Conservation (phyloP, 495 filamentous ascomycete genomes). For the Achaetomiella virescens region DNA sequence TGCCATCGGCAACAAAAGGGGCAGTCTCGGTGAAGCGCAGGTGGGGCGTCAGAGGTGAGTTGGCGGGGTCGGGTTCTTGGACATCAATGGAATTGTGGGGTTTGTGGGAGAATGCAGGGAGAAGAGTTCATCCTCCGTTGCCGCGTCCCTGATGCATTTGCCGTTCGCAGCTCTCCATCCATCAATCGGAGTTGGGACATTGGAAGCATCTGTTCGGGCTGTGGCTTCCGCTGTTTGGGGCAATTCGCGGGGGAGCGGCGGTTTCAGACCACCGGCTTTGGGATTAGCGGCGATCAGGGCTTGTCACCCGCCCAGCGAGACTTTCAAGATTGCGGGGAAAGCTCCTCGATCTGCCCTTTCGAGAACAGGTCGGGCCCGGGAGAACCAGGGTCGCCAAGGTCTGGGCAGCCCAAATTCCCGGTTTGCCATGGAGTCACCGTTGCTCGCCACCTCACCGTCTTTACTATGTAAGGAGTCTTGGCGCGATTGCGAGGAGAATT, state of each 20-base stretch:
- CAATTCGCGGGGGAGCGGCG: constrained; percentile 14
- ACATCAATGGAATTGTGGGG: no score
- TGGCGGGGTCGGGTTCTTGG: no score
- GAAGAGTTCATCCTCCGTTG: background rate
- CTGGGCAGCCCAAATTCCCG: constrained; percentile 15
- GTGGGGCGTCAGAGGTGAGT: background rate
- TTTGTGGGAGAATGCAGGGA: background rate
- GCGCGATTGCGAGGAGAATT: no score
- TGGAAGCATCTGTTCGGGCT: background rate
- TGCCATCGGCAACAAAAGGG: constrained; percentile 17
- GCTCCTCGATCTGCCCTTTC: constrained; percentile 2
- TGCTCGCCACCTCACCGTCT: background rate
- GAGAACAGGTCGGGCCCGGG: constrained; percentile 17
- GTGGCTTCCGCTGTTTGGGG: constrained; percentile 4
- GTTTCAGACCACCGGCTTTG: background rate
- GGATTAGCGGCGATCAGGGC: constrained; percentile 13
- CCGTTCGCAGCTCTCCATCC: background rate
- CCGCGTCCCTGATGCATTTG: background rate
- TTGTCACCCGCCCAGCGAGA: constrained; percentile 17
- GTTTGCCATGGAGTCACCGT: background rate
- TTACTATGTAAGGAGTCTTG: no score
- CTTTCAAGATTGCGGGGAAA: constrained; percentile 21
- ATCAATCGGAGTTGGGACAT: background rate
- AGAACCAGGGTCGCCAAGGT: constrained; percentile 28
- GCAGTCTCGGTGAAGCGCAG: constrained; percentile 3